Base-by-base conservation (phyloP, 352 stramenopile genomes). In the Pythium dissimile region DNA sequence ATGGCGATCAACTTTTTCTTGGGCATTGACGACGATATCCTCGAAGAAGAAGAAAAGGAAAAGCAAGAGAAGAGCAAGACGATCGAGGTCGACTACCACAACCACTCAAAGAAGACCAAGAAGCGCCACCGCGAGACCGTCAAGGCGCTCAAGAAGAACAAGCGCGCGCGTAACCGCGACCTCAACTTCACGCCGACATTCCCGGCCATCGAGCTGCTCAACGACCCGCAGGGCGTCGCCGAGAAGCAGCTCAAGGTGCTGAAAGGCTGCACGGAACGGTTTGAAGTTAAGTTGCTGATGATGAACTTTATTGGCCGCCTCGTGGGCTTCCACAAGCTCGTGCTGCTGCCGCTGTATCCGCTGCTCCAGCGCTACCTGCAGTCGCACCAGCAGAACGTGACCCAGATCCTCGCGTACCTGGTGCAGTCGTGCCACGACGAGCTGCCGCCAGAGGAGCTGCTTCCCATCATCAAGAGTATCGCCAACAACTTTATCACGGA, bases 401-500 rank as follows among this genome's bases (percentile, higher is more conserved):
- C 94, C 32, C 86, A 92, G 57, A 95, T 99, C 52, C 74, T 99
- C 32, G 97, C 96, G 10, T 99, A 99, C 74, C 76, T 98, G 13
- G 94, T 99, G 32, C 97, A 99, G 65, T 95, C 92, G 26, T 99
- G 95, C 68, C 97, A 99, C 78, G 88, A 98, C 27, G 89, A 97
- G 59, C 95, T 99, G 30, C 97, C 97, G 0, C 95, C 96, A 0
- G 95, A 99, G 66, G 97, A 99, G 70, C 67, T 99, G 31, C 67
- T 98, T 56, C 94, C 93, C 31, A 86, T 99, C 48, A 76, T 99
- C 26, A 98, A 98, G 67, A 96, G 92, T 34, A 98, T 99, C 65
- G 95, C 96, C 31, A 93, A 99, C 77, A 98, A 98, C 66, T 99
- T 99, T 58, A 93, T 99, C 23, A 98, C 92, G 1, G 97, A 99